Conservation (phyloP, 2,329 filamentous ascomycete species). For the Penicillium corylophilum region DNA sequence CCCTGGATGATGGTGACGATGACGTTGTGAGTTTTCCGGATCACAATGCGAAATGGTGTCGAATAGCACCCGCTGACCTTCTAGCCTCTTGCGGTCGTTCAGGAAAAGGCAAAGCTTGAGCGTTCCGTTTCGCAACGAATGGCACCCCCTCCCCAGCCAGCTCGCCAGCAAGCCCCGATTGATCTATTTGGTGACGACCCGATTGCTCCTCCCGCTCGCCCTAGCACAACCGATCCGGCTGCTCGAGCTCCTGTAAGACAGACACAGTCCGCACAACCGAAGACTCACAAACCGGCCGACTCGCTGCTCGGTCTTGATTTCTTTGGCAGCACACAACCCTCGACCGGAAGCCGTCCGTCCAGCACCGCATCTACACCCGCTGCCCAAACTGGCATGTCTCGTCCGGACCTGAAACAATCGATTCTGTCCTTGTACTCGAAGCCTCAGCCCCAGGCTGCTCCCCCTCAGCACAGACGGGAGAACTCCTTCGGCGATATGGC, state of each 20-base stretch:
- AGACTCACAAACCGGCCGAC: constrained; percentile 72
- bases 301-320: constrained; percentile 92
- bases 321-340: constrained; percentile 68
- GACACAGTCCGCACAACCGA: constrained; percentile 51
- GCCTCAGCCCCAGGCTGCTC: constrained; percentile 59
- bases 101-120: constrained; percentile 69
- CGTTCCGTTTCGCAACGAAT: constrained; percentile 57
- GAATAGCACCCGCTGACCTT: constrained; percentile 19
- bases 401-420: constrained; percentile 94
- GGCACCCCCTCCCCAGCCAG: constrained; percentile 44
- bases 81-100: constrained; percentile 65
- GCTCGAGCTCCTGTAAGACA: constrained; percentile 66
- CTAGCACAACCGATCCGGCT: constrained; percentile 69
- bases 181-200: constrained; percentile 80
- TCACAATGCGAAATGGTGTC: constrained; percentile 2
- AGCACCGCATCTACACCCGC: constrained; percentile 68
- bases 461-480: constrained; percentile 54
- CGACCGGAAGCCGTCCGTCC: constrained; percentile 72
- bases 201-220: constrained; percentile 62
- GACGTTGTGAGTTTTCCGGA: constrained; percentile 62
- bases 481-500: constrained; percentile 70
- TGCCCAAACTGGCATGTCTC: constrained; percentile 63
- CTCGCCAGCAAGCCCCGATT: constrained; percentile 52
- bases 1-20: constrained; percentile 83
- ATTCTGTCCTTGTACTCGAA: constrained; percentile 93